Evolutionary conservation across 139 green algal species (phyloP), one percentile per base, ranked within the genome.

Genomic region (Chlorella vulgaris): DNA sequence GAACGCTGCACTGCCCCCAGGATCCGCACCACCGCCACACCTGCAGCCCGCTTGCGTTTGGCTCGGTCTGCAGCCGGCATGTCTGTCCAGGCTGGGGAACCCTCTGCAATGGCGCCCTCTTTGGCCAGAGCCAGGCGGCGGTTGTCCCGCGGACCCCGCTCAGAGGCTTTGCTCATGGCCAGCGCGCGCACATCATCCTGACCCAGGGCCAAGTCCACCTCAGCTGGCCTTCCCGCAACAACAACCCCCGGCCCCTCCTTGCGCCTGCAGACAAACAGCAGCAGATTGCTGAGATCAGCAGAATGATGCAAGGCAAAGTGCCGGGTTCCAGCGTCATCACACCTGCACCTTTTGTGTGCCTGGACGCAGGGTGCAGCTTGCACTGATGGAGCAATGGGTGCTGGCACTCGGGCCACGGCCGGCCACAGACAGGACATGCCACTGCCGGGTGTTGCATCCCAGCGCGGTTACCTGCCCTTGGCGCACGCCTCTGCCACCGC

Each of bases 71-170:
- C 80, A 43, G 90, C 86, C 15, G 89, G 94, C 90, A 99, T 92
- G 24, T 73, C 85, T 31, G 90, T 60, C 91, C 92, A 97, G 43
- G 90, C 91, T 2, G 82, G 42, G 6, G 89, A 93, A 6, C 90
- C 94, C 81, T 95, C 87, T 55, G 89, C 78, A 69, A 99, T 96
- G 33, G 78, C 33, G 0, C 96, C 94, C 85, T 98, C 96, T 81
- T 95, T 94, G 8, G 90, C 76, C 81, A 88, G 78, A 39, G 71
- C 61, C 47, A 98, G 74, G 84, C 97, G 97, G 29, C 94, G 86
- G 61, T 91, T 91, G 85, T 98, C 94, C 74, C 85, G 84, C 73
- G 77, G 76, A 18, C 79, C 77, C 31, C 78, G 28, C 6, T 51
- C 58, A 3, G 28, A 42, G 0, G 66, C 66, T 4, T 68, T 76